Evolutionary conservation across 352 stramenopile species (phyloP).

Genomic region (Phytophthora pisi): DNA sequence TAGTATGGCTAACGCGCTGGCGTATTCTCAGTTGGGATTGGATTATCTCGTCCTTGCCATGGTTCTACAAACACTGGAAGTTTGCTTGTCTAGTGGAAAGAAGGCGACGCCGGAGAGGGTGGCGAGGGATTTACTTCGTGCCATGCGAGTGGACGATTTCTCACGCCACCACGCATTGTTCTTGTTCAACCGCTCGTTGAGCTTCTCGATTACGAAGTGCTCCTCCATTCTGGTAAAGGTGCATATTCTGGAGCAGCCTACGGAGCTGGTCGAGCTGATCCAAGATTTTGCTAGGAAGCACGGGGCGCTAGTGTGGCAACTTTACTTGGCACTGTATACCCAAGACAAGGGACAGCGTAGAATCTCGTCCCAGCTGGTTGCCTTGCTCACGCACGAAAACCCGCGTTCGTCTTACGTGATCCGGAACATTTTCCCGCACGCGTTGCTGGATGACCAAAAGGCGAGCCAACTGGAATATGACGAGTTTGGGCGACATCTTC

Average conservation of each 20-base stretch:
- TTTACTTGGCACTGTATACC: slow-evolving; percentile 82
- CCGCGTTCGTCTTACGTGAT: slow-evolving; percentile 82
- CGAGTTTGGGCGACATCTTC: slow-evolving; percentile 80
- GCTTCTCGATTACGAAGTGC: slow-evolving; percentile 86
- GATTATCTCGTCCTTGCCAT: slow-evolving; percentile 84
- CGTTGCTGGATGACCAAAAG: slow-evolving; percentile 79
- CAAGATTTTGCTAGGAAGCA: slow-evolving; percentile 89
- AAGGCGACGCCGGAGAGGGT: slow-evolving; percentile 85
- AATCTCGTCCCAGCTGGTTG: slow-evolving; percentile 87
- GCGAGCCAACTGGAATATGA: slow-evolving; percentile 81
- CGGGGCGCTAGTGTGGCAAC: slow-evolving; percentile 80
- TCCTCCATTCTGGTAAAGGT: slow-evolving; percentile 89
- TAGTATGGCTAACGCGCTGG: slow-evolving; percentile 80
- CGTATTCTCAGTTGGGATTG: slow-evolving; percentile 79
- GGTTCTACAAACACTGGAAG: slow-evolving; percentile 83
- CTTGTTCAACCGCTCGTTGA: slow-evolving; percentile 85
- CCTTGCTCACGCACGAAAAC: slow-evolving; percentile 87
- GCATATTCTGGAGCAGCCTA: slow-evolving; percentile 85
- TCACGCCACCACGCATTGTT: slow-evolving; percentile 87
- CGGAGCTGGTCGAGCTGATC: slow-evolving; percentile 86
- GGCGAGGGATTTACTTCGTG: slow-evolving; percentile 69
- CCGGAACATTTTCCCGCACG: slow-evolving; percentile 84
- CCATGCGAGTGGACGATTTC: slow-evolving; percentile 89
- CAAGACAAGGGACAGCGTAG: slow-evolving; percentile 86
- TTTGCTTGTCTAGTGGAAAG: slow-evolving; percentile 86